These are phyloP conservation scores for Ascobolus immersus DNA, from an alignment of 495 filamentous ascomycete species.

Conservation along the genomic window DNA sequence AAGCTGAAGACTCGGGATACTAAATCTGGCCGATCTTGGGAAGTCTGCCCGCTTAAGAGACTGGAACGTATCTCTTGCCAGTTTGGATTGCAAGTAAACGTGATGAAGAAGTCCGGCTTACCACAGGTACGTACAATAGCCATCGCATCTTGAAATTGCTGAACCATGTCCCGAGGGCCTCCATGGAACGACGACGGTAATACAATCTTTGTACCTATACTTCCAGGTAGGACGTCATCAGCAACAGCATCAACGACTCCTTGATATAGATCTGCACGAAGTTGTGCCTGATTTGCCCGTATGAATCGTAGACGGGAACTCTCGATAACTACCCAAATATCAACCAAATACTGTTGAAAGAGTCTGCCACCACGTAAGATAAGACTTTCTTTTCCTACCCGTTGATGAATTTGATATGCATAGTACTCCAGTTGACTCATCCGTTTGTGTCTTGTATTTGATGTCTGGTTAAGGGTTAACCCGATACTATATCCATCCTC, in stretches of 20 bases:
- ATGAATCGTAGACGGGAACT: slow-evolving; percentile 2
- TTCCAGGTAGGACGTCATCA: slow-evolving; percentile 1
- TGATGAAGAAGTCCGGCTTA: slow-evolving; percentile 9
- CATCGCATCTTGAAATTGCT: slow-evolving; percentile 6
- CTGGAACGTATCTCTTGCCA: slow-evolving; percentile 5
- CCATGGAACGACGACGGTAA: slow-evolving; percentile 2
- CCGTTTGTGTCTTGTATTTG: background rate
- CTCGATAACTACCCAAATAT: slow-evolving; percentile 5
- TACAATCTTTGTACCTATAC: slow-evolving; percentile 2
- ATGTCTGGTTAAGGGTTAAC: slow-evolving; percentile 2
- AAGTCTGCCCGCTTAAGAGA: slow-evolving; percentile 2
- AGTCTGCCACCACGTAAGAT: slow-evolving; percentile 4
- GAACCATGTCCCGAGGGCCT: background rate
- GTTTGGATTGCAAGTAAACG: slow-evolving; percentile 7
- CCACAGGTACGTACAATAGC: slow-evolving; percentile 7
- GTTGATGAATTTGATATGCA: slow-evolving; percentile 2
- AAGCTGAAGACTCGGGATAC: slow-evolving; percentile 5
- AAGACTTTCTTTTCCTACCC: slow-evolving; percentile 1
- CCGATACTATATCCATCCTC: slow-evolving; percentile 4
- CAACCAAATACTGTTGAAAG: slow-evolving; percentile 7
- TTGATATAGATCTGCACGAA: slow-evolving; percentile 7
- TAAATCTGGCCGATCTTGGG: slow-evolving; percentile 3
- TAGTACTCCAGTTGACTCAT: slow-evolving; percentile 7
- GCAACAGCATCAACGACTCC: slow-evolving; percentile 4
- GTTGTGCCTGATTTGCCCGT: slow-evolving; percentile 3